Evolutionary conservation across 2,329 filamentous ascomycete species (phyloP).

Genomic region (Verticillium isaacii): DNA sequence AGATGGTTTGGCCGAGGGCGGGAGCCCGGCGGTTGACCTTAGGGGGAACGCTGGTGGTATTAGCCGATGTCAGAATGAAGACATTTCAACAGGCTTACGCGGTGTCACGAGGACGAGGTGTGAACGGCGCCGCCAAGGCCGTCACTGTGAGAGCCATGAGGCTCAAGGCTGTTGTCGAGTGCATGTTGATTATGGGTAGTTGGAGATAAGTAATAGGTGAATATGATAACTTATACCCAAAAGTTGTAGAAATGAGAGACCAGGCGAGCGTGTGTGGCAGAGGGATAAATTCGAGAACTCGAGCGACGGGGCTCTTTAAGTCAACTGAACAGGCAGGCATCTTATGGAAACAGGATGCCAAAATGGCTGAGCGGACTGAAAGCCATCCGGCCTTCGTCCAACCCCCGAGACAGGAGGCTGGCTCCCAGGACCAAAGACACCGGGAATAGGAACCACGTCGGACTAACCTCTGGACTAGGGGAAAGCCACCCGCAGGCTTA

Average conservation of each 20-base stretch:
- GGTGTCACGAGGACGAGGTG: neutral
- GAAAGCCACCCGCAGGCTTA: neutral
- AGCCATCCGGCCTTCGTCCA: neutral
- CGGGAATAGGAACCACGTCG: neutral
- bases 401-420: neutral
- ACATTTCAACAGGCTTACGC: neutral
- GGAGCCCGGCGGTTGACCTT: neutral
- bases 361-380: neutral
- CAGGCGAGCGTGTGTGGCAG: too few relatives aligned
- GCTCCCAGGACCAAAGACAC: neutral
- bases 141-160: neutral
- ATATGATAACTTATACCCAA: too few relatives aligned
- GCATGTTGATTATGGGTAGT: neutral
- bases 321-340: neutral
- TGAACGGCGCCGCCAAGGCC: neutral
- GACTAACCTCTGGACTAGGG: neutral
- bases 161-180: neutral
- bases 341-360: neutral
- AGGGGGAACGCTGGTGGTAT: neutral
- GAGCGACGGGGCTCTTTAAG: too few relatives aligned
- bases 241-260: too few relatives aligned
- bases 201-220: neutral
- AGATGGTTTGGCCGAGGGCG: slow-evolving; percentile 5
- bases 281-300: too few relatives aligned
- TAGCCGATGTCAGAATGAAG: neutral